Base-by-base conservation (phyloP, 495 filamentous ascomycete species). In the Lindgomyces ingoldianus region DNA sequence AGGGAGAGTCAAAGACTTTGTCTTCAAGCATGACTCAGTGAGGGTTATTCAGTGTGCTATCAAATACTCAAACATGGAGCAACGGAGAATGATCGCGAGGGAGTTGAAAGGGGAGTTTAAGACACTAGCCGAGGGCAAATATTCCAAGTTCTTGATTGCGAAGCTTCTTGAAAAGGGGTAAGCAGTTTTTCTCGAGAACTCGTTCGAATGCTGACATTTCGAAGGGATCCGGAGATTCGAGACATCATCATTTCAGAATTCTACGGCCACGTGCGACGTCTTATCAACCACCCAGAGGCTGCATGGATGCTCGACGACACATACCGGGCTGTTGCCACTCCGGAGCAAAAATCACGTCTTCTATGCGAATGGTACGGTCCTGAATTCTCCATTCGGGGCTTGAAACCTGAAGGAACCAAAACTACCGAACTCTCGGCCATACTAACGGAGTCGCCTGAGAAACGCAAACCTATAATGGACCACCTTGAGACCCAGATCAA, bases 241-340 rank as follows among this genome's bases (percentile, higher is more conserved):
- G 89, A 96, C 70, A 69, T 93, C 65, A 91, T 98, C 54, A 83
- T 97, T 1, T 88, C 91, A 19, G 94, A 99, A 73, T 97, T 99
- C 77, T 96, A 92, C 72, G 93, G 94, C 18, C 85, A 91, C 68
- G 90, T 96, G 47, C 87, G 89, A 68, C 91, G 91, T 64, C 80
- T 99, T 58, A 96, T 98, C 69, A 93, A 93, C 68, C 95, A 99
- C 75, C 85, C 93, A 1, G 95, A 98, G 76, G 93, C 90, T 22
- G 91, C 91, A 18, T 98, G 94, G 90, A 96, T 98, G 65, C 80
- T 99, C 42, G 95, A 99, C 71, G 95, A 99, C 77, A 86, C 95
- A 62, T 99, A 96, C 77, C 86, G 94, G 27, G 85, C 85, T 36
- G 86, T 90, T 64, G 93, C 93, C 16, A 94, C 89, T 4, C 83